Evolutionary conservation across 352 stramenopile species (phyloP).

Genomic region (Pythium myriotylum): DNA sequence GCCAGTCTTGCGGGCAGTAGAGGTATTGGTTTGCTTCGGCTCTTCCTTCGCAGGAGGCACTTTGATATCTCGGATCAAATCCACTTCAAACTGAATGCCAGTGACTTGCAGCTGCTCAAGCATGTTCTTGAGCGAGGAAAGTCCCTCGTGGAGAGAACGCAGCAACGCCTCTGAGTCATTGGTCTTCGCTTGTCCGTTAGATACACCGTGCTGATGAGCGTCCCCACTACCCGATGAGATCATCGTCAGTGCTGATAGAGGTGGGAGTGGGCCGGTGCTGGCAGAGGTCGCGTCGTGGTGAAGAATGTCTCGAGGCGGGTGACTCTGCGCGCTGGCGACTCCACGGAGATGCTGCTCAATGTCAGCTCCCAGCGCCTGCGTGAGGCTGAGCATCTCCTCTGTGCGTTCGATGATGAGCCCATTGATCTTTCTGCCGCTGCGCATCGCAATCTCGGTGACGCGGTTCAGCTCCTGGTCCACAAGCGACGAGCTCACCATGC

Average conservation of each 20-base stretch:
- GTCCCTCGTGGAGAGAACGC: conserved; percentile 52
- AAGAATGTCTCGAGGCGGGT: conserved; percentile 16
- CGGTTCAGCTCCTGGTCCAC: conserved; percentile 57
- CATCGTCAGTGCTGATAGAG: conserved; percentile 36
- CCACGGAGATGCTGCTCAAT: conserved; percentile 29
- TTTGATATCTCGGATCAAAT: conserved; percentile 81
- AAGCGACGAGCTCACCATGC: background rate
- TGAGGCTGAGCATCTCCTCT: conserved; percentile 74
- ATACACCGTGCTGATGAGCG: background rate
- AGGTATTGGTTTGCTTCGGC: conserved; percentile 37
- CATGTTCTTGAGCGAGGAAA: conserved; percentile 72
- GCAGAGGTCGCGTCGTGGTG: conserved; percentile 36
- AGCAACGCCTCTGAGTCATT: conserved; percentile 48
- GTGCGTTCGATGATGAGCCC: conserved; percentile 72
- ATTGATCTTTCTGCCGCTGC: conserved; percentile 73
- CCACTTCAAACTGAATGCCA: conserved; percentile 82
- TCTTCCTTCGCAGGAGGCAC: conserved; percentile 54
- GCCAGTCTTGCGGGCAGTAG: conserved; percentile 33
- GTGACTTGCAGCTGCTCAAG: conserved; percentile 79
- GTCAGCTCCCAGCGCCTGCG: conserved; percentile 49
- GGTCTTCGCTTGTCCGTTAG: conserved; percentile 16
- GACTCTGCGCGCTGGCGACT: background rate
- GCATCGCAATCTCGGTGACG: conserved; percentile 73
- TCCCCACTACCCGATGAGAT: conserved; percentile 30
- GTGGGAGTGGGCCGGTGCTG: conserved; percentile 22